Evolutionary conservation across 768 basidiomycete genomes (phyloP), one percentile per base, ranked within the genome.

Genomic region (Suillus sp.): DNA sequence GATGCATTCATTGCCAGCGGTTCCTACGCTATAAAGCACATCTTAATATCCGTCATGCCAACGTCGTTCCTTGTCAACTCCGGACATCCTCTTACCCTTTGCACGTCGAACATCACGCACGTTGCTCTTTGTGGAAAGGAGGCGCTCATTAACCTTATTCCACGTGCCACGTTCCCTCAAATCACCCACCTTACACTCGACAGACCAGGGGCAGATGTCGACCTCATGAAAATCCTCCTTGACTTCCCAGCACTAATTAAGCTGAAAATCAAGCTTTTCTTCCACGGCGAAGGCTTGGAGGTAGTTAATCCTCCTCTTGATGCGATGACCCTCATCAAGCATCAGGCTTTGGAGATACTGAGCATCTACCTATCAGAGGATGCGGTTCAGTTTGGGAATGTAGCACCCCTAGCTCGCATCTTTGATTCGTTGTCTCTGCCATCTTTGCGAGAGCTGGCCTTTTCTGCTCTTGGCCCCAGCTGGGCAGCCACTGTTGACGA

Each of bases 171-270:
- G 35, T 64, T 65, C 2, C 37, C 64, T 3, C 69, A 71, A 13
- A 64, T 74, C 47, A 69, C 73, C 1, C 64, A 67, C 58, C 73
- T 74, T 53, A 61, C 67, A 30, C 68, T 69, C 59, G 69, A 74
- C 42, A 38, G 38, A 35, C 32, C 43, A 61, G 56, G 58, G 20
- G 35, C 34, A 14, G 59, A 61, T 11, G 14, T 62, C 42, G n/a
- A 48, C 25, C 64, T 72, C 37, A 53, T 61, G 27, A 35, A 47
- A 22, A 48, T 74, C 30, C 66, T 69, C 54, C 59, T 59, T 25
- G 70, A 74, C 55, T 67, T 64, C 62, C 11, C 56, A 1, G n/a
- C 61, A 35, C 62, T 74, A 30, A 47, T 64, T 8, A 59, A 67
- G 40, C 64, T 74, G 37, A 35, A 64, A 4, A 55, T 72, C 50